These are phyloP conservation scores for Neospermospora avenae DNA, from an alignment of 2,329 filamentous ascomycete species.

Conservation along the genomic window DNA sequence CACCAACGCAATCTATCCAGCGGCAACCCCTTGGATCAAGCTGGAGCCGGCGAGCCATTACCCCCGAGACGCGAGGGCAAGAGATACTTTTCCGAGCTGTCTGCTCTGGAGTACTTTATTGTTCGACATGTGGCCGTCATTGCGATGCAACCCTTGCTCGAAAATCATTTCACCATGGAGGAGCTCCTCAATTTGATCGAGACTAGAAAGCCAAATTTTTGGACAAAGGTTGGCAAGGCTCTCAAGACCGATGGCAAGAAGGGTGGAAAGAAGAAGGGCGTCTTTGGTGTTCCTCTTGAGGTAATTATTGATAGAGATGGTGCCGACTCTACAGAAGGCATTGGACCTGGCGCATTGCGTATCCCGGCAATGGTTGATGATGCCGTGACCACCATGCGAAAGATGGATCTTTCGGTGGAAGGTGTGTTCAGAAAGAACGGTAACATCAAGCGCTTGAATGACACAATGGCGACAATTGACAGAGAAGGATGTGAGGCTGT, in stretches of 20 bases:
- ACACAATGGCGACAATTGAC: slow-evolving; percentile 83
- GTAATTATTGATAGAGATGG: slow-evolving; percentile 88
- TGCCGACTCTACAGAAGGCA: slow-evolving; percentile 95
- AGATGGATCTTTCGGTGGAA: slow-evolving; percentile 98
- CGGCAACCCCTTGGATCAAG: slow-evolving; percentile 48
- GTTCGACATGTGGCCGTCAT: slow-evolving; percentile 92
- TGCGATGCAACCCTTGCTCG: slow-evolving; percentile 89
- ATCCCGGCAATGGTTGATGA: slow-evolving; percentile 96
- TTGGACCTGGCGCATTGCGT: slow-evolving; percentile 84
- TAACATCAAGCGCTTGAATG: slow-evolving; percentile 91
- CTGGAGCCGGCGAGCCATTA: slow-evolving; percentile 46
- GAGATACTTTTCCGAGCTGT: slow-evolving; percentile 94
- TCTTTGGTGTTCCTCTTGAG: slow-evolving; percentile 88
- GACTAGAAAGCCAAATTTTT: slow-evolving; percentile 89
- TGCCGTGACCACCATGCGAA: slow-evolving; percentile 88
- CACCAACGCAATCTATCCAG: slow-evolving; percentile 66
- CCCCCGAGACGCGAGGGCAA: slow-evolving; percentile 51
- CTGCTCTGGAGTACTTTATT: slow-evolving; percentile 95
- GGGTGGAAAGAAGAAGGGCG: slow-evolving; percentile 82
- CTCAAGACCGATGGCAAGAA: slow-evolving; percentile 85
- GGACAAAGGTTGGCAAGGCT: slow-evolving; percentile 96
- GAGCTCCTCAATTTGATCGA: slow-evolving; percentile 92
- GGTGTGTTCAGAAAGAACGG: slow-evolving; percentile 99
- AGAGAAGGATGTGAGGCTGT: slow-evolving; percentile 79
- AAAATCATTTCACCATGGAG: slow-evolving; percentile 87